Percentiles rank a stretch among this genome's conserved stretches.
Evolutionary conservation across 305 asterid species (phyloP).

Genomic region (Rubia peregrina): DNA sequence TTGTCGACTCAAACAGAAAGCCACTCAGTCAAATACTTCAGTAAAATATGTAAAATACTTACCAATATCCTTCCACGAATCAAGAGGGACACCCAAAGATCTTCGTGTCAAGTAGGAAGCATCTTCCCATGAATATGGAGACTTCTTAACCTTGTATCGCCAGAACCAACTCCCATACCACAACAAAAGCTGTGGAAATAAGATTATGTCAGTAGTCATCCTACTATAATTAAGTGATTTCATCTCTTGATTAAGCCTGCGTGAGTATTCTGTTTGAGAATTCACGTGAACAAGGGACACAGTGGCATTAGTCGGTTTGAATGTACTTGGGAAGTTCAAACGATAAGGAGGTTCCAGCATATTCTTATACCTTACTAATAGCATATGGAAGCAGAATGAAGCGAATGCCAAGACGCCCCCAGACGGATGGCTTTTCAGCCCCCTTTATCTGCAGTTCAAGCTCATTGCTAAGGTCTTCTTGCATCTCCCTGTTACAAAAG

Average conservation of each 20-base stretch:
- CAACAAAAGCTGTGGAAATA: conserved; percentile 45
- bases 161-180: conserved; percentile 81
- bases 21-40: background rate
- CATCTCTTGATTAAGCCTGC: conserved; percentile 3
- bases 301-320: too few relatives aligned
- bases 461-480: conserved; percentile 82
- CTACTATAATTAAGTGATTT: conserved; percentile 5
- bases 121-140: conserved; percentile 81
- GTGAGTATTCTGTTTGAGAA: background rate
- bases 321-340: background rate
- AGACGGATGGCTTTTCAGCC: conserved; percentile 81
- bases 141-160: conserved; percentile 69
- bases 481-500: conserved; percentile 47
- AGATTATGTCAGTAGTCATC: conserved; percentile 15
- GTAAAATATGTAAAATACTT: conserved; percentile 13
- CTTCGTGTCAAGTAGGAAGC: conserved; percentile 70
- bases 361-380: conserved; percentile 47
- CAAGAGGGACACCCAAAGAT: conserved; percentile 53
- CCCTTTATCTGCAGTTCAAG: conserved; percentile 82
- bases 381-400: conserved; percentile 86
- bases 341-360: background rate
- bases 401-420: conserved; percentile 76
- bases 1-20: conserved; percentile 6
- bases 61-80: conserved; percentile 76
- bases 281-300: background rate